A percentile compares a stretch with the other conserved stretches of the same genome.
Evolutionary conservation across 495 filamentous ascomycete genomes (phyloP).

Genomic region (Bathelium albidoporum): DNA sequence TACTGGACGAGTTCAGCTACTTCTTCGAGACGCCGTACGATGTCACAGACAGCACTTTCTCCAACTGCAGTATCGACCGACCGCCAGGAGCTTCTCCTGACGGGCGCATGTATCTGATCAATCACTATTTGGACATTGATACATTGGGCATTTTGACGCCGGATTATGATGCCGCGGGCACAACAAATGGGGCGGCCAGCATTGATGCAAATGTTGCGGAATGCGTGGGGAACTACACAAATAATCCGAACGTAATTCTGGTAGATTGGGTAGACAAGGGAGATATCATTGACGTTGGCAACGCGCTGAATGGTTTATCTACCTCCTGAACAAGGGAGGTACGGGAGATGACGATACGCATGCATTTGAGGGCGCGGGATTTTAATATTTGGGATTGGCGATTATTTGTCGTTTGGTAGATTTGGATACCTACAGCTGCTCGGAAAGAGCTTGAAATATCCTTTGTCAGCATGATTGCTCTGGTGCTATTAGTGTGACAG

Average conservation of each 20-base stretch:
- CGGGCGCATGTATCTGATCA: slow-evolving; percentile 28
- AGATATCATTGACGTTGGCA: slow-evolving; percentile 20
- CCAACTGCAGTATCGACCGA: slow-evolving; percentile 23
- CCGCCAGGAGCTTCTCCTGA: slow-evolving; percentile 15
- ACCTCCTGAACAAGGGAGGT: neutral
- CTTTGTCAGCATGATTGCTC: too few relatives aligned
- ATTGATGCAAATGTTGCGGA: slow-evolving; percentile 16
- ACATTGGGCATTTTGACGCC: slow-evolving; percentile 15
- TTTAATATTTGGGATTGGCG: neutral
- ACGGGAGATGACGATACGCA: neutral
- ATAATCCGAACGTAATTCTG: slow-evolving; percentile 22
- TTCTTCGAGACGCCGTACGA: slow-evolving; percentile 29
- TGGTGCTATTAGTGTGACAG: too few relatives aligned
- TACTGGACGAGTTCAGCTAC: slow-evolving; percentile 29
- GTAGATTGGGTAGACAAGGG: slow-evolving; percentile 29
- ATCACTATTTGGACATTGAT: slow-evolving; percentile 27
- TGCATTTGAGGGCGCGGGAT: neutral
- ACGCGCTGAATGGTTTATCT: slow-evolving; percentile 23
- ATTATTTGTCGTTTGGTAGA: neutral
- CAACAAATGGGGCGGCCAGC: slow-evolving; percentile 18
- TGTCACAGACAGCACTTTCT: slow-evolving; percentile 17
- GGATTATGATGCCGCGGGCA: neutral
- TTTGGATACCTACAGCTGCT: too few relatives aligned
- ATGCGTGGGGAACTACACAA: slow-evolving; percentile 20
- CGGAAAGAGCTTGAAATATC: too few relatives aligned